phyloP scores from a whole-genome alignment of 768 basidiomycete genomes.

The Phanerochaete carnosa region DNA sequence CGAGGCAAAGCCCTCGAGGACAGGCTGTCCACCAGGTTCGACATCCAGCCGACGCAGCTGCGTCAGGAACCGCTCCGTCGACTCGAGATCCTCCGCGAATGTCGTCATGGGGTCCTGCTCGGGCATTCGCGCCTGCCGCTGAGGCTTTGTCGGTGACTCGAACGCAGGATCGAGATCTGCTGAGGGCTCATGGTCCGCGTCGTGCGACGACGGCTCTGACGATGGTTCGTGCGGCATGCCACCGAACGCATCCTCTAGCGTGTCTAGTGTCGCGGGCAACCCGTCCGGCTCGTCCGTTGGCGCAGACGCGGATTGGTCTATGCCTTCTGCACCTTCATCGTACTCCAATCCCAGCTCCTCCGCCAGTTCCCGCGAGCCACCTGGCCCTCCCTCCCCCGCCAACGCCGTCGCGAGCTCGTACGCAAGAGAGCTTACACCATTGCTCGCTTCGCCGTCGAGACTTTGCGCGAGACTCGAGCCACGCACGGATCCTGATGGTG shows the following conservation, averaged over 20 bases:
- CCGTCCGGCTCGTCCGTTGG: constrained; percentile 6
- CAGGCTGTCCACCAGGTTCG: constrained; percentile 33
- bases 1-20: constrained; percentile 68
- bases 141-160: constrained; percentile 29
- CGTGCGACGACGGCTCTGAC: background rate
- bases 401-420: constrained; percentile 86
- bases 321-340: constrained; percentile 41
- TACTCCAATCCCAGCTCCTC: constrained; percentile 91
- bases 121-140: constrained; percentile 26
- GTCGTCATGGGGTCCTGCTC: constrained; percentile 66
- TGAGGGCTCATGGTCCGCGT: constrained; percentile 27
- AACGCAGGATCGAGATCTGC: constrained; percentile 43
- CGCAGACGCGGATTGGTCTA: constrained; percentile 30
- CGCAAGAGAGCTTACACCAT: constrained; percentile 67
- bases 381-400: constrained; percentile 89
- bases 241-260: constrained; percentile 15
- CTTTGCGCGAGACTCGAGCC: constrained; percentile 34
- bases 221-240: background rate
- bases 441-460: constrained; percentile 39
- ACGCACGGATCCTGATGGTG: constrained; percentile 49
- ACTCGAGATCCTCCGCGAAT: constrained; percentile 69
- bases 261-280: constrained; percentile 1
- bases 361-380: constrained; percentile 72
- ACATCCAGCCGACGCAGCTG: constrained; percentile 70
- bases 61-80: constrained; percentile 72